Evolutionary conservation across 148 eudicot species (phyloP), one percentile per base, ranked within the genome.

Genomic region (Pharnaceum exiguum): DNA sequence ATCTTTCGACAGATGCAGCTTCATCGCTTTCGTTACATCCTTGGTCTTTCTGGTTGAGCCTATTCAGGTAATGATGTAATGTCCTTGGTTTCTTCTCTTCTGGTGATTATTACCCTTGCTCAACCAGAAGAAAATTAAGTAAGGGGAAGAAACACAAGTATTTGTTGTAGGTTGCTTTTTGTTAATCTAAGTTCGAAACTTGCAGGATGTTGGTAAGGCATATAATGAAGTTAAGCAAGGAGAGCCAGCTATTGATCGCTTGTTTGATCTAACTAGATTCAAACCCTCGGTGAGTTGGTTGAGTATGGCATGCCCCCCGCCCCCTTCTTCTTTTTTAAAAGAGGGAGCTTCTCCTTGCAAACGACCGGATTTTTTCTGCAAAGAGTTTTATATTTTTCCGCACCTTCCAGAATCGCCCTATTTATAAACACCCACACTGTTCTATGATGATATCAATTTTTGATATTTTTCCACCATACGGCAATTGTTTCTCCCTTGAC

Each of bases 221-320:
- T 88, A 85, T 74, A 93, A 88, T 61, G 99, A 93, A 70, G 68
- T 77, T 61, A 93, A 93, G 79, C 91, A 93, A 82, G 99, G 99
- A 71, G 89, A 88, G 68, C 95, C 99, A 15, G 95, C 96, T 53
- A 79, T 93, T 45, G 85, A 88, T 60, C 94, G 96, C 39, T 82
- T 93, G 79, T 83, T 89, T 78, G 77, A 77, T 45, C 85, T 93
- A 60, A 77, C 89, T 59, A 74, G 71, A 69, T 93, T 76, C 67
- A 66, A 59, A 29, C 63, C 95, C 56, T 78, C 77, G 82, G 98
- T 85, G 68, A 58, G 35, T 51, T 53, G 27, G 58, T 29, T 10
- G 50, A 26, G 28, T 17, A 40, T 70, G 50, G 27, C 23, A 27
- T 30, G 9, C 18, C 32, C 39, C 32, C 12, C 31, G 26, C 6